Conservation (phyloP, 345 rosid genomes). For the Gossypium mustelinum region DNA sequence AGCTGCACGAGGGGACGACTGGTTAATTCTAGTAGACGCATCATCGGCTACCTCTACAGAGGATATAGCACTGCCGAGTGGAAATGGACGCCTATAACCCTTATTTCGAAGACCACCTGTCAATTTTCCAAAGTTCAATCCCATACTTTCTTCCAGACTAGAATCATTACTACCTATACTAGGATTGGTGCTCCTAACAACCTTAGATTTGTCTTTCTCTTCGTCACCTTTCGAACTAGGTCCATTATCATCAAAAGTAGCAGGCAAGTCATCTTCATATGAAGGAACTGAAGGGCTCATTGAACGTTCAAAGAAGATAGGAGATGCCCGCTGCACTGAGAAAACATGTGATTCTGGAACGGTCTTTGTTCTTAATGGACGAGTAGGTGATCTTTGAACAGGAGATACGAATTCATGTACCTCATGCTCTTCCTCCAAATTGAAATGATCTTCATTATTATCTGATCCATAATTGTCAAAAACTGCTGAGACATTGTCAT, state of each 20-base stretch:
- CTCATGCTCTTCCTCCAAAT: slow-evolving; percentile 28
- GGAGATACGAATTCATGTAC: slow-evolving; percentile 33
- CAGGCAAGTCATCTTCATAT: slow-evolving; percentile 38
- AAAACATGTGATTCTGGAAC: too few relatives aligned
- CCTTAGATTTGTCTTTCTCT: slow-evolving; percentile 26
- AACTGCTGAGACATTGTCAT: slow-evolving; percentile 34
- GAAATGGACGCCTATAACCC: slow-evolving; percentile 41
- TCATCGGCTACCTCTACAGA: slow-evolving; percentile 34
- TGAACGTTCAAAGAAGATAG: slow-evolving; percentile 38
- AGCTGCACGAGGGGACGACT: slow-evolving; percentile 17
- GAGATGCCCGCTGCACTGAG: slow-evolving; percentile 24
- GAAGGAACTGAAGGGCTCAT: slow-evolving; percentile 36
- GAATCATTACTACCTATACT: slow-evolving; percentile 22
- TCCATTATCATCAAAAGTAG: slow-evolving; percentile 56
- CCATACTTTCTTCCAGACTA: slow-evolving; percentile 33
- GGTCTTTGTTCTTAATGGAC: slow-evolving; percentile 21
- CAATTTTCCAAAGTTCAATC: slow-evolving; percentile 41
- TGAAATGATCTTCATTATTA: slow-evolving; percentile 41
- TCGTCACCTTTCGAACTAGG: slow-evolving; percentile 55
- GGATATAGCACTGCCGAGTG: slow-evolving; percentile 22
- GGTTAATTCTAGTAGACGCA: slow-evolving; percentile 25
- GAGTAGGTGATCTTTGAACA: slow-evolving; percentile 33
- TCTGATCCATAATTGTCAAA: slow-evolving; percentile 74
- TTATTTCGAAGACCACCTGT: slow-evolving; percentile 53
- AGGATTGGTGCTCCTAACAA: slow-evolving; percentile 16